These are phyloP conservation scores for Nemania sp. DNA, from an alignment of 2,329 filamentous ascomycete genomes.

Conservation along the genomic window DNA sequence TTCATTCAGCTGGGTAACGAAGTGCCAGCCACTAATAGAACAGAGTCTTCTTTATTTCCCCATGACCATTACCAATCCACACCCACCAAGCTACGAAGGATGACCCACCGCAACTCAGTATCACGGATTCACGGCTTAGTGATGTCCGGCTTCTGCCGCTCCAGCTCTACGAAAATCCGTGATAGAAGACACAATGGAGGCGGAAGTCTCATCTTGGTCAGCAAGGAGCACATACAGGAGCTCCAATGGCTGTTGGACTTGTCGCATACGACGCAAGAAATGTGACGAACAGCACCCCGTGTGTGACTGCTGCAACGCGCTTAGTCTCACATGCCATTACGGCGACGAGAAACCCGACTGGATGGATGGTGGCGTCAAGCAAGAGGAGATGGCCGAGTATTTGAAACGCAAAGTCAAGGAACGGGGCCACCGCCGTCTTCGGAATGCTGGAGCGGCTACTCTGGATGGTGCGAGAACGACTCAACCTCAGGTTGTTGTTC, in stretches of 20 bases:
- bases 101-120: too few relatives aligned
- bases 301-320: conserved; percentile 42
- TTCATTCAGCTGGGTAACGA: too few relatives aligned
- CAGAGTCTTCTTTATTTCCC: too few relatives aligned
- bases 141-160: too few relatives aligned
- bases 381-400: conserved; percentile 41
- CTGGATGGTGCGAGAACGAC: not conserved
- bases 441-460: not conserved
- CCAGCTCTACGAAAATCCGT: too few relatives aligned
- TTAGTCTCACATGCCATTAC: conserved; percentile 46
- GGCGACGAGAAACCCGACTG: conserved; percentile 41
- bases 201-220: not conserved
- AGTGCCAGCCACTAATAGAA: too few relatives aligned
- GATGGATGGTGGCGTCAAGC: conserved; percentile 41
- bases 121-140: too few relatives aligned
- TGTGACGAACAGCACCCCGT: conserved; percentile 44
- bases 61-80: too few relatives aligned
- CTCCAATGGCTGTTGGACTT: conserved; percentile 43
- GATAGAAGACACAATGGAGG: too few relatives aligned
- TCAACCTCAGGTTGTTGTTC: not conserved
- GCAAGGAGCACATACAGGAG: conserved; percentile 4
- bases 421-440: conserved; percentile 18
- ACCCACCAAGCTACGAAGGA: too few relatives aligned
- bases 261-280: conserved; percentile 47
- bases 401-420: conserved; percentile 31